Conservation (phyloP, 108 stramenopile genomes). For the Epithemia pelagica region DNA sequence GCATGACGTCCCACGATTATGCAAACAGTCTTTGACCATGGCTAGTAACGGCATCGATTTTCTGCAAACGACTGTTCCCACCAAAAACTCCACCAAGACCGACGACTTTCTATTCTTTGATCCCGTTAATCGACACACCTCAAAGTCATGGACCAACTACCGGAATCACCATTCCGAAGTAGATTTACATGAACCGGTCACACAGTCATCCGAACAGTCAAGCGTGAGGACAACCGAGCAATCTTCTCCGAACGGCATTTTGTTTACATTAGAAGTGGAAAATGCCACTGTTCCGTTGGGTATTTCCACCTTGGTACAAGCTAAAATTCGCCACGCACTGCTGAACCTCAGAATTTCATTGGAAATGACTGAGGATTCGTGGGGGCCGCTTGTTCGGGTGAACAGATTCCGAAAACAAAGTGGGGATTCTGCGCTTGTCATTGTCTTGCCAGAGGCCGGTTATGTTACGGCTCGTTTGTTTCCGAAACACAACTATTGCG, state of each 20-base stretch:
- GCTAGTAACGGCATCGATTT: slow-evolving; percentile 38
- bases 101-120: background rate
- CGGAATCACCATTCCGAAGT: background rate
- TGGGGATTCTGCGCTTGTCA: slow-evolving; percentile 24
- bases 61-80: slow-evolving; percentile 9
- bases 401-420: slow-evolving; percentile 10
- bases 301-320: slow-evolving; percentile 9
- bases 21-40: slow-evolving; percentile 45
- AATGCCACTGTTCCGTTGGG: slow-evolving; percentile 26
- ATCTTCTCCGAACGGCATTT: slow-evolving; percentile 25
- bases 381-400: background rate
- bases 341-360: background rate
- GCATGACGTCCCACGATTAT: slow-evolving; percentile 40
- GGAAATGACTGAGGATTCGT: background rate
- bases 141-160: slow-evolving; percentile 13
- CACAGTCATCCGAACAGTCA: background rate
- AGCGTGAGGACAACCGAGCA: background rate
- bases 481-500: slow-evolving; percentile 48
- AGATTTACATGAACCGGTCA: slow-evolving; percentile 11
- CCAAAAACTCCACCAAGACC: background rate
- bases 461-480: slow-evolving; percentile 47
- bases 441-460: slow-evolving; percentile 41
- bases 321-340: background rate
- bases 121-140: slow-evolving; percentile 22
- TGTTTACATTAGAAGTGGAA: slow-evolving; percentile 54